Base-by-base conservation (phyloP, 148 eudicot species). In the Salicornia ramosissima region DNA sequence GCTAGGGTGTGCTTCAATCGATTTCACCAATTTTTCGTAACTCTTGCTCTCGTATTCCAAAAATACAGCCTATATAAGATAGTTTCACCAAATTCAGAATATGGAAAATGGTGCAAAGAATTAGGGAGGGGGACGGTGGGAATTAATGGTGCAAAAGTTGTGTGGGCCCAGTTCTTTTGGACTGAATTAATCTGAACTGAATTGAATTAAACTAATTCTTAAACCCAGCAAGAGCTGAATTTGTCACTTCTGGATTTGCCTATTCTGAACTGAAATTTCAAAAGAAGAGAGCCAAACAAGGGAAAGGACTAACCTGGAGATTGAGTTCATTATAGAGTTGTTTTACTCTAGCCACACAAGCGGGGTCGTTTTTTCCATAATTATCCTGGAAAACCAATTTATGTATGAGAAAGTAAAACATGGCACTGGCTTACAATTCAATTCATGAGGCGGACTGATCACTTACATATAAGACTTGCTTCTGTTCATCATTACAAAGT, bases 1-100 rank as follows among this genome's bases (percentile, higher is more conserved):
- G 77, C 85, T 91, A 1, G 91, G 93, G 71, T 89, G 97, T 72
- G 88, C 86, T 74, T 86, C 97, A 46, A 95, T 95, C 15, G 83
- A 74, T 11, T 70, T 77, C 52, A 70, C 78, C 16, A 95, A 74
- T 64, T 78, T 86, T 70, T 87, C 86, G 18, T 86, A 86, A 66
- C 84, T 89, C 77, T 79, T 69, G 78, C 82, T 91, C 82, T 95
- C 99, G n/a, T 78, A 89, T 57, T 91, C 96, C 0, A 45, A 79
- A 67, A 84, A 95, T 14, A 76, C 91, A 8, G 80, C 91, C 92
- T 91, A 75, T 15, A 67, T 31, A 14, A 43, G 22, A 12, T 21
- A n/a, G n/a, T 45, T 62, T 62, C 8, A 60, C 12, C 36, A 18
- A 33, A 25, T 16, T 19, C 5, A 36, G 25, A 39, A 53, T 34